These are phyloP conservation scores for Dothistroma septosporum DNA, from an alignment of 2,329 filamentous ascomycete species.

Conservation along the genomic window DNA sequence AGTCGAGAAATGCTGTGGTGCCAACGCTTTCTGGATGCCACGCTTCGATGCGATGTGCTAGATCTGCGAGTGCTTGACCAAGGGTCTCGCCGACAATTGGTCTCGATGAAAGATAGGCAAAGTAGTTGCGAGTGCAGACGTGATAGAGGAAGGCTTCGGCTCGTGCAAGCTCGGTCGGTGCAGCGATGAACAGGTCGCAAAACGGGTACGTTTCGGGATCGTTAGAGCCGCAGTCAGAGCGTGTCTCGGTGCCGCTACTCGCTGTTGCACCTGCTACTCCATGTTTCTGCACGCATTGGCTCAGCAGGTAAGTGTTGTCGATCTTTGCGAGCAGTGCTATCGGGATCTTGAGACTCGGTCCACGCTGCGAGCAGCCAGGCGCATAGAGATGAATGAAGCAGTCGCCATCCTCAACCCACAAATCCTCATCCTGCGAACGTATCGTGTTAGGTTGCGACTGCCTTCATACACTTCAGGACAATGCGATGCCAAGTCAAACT, in stretches of 20 bases:
- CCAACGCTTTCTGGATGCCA: slow-evolving; percentile 36
- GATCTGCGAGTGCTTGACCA: slow-evolving; percentile 58
- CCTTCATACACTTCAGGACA: not conserved
- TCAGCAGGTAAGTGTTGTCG: slow-evolving; percentile 59
- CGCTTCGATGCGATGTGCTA: slow-evolving; percentile 60
- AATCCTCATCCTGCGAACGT: slow-evolving; percentile 59
- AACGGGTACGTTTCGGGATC: slow-evolving; percentile 15
- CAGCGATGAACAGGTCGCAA: slow-evolving; percentile 64
- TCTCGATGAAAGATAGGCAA: slow-evolving; percentile 64
- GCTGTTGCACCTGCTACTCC: slow-evolving; percentile 9
- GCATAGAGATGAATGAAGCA: slow-evolving; percentile 67
- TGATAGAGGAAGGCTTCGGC: slow-evolving; percentile 60
- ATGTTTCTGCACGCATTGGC: slow-evolving; percentile 37
- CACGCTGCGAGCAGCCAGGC: slow-evolving; percentile 60
- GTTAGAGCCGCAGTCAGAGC: slow-evolving; percentile 25
- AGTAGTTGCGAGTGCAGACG: slow-evolving; percentile 67
- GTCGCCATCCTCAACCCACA: slow-evolving; percentile 65
- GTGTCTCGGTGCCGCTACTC: slow-evolving; percentile 21
- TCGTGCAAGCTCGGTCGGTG: slow-evolving; percentile 53
- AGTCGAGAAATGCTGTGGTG: slow-evolving; percentile 50
- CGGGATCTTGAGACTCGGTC: slow-evolving; percentile 64
- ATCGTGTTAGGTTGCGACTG: not conserved
- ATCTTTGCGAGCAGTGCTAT: slow-evolving; percentile 55
- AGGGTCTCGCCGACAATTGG: slow-evolving; percentile 66
- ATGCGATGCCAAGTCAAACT: slow-evolving; percentile 1